Conservation (phyloP, 73 alveolate genomes). For the Durusdinium trenchii region DNA sequence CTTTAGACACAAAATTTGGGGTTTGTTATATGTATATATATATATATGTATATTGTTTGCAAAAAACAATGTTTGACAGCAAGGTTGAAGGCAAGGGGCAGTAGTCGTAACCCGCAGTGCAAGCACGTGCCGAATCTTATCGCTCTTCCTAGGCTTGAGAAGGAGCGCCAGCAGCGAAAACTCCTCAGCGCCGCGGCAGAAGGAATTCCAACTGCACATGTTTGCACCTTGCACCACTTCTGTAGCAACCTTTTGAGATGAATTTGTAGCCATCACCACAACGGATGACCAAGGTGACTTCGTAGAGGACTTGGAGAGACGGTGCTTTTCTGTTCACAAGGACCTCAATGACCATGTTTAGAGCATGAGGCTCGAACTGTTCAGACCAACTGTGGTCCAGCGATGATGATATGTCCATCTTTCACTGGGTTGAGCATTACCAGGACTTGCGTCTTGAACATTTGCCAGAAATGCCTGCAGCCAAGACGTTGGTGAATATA, state of each 20-base stretch:
- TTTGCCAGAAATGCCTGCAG: slow-evolving; percentile 44
- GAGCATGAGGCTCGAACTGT: no score
- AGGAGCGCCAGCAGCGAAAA: slow-evolving; percentile 72
- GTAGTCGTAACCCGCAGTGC: background rate
- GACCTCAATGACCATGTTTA: no score
- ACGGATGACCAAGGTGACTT: slow-evolving; percentile 36
- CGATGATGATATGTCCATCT: no score
- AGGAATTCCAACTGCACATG: background rate
- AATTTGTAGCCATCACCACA: background rate
- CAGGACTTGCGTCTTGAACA: slow-evolving; percentile 69
- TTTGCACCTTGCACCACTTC: background rate
- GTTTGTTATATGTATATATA: no score
- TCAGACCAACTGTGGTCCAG: no score
- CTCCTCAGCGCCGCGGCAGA: slow-evolving; percentile 34
- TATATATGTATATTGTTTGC: no score
- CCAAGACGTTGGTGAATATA: background rate
- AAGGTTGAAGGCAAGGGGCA: no score
- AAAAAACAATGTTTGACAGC: no score
- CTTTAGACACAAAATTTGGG: no score
- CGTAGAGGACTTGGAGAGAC: slow-evolving; percentile 68
- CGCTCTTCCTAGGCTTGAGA: slow-evolving; percentile 35
- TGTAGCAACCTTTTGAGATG: background rate
- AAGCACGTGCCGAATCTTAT: background rate
- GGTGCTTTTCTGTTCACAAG: slow-evolving; percentile 73
- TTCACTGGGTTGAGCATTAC: background rate